Conservation (phyloP, 805 yeast genomes). For the Dipodascus albidus region DNA sequence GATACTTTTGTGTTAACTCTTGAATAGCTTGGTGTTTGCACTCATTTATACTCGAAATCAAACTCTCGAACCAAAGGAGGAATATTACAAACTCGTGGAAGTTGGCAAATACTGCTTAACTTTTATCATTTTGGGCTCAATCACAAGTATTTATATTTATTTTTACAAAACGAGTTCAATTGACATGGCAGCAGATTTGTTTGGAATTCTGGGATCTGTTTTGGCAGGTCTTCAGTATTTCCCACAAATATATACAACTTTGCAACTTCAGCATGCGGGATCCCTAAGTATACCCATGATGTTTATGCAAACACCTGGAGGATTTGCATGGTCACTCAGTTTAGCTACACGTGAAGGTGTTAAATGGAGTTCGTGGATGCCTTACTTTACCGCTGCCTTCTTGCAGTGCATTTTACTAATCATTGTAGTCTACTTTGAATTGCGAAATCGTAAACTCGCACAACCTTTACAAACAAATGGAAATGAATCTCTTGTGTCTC, state of each 20-base stretch:
- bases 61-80: constrained; percentile 10
- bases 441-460: constrained; percentile 1
- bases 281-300: constrained; percentile 70
- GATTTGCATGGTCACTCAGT: constrained; percentile 67
- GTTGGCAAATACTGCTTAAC: constrained; percentile 15
- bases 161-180: constrained; percentile 8
- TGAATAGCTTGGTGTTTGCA: constrained; percentile 17
- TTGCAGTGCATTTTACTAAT: constrained; percentile 50
- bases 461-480: background rate
- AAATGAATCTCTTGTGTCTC: background rate
- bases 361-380: constrained; percentile 80
- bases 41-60: constrained; percentile 24
- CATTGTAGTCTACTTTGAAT: constrained; percentile 47
- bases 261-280: constrained; percentile 60
- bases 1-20: background rate
- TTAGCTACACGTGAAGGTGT: constrained; percentile 63
- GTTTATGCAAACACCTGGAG: constrained; percentile 85
- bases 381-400: constrained; percentile 60
- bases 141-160: constrained; percentile 11
- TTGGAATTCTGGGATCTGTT: constrained; percentile 55
- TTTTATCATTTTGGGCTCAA: constrained; percentile 22
- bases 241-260: constrained; percentile 72
- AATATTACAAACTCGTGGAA: constrained; percentile 11
- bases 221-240: constrained; percentile 62
- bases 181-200: constrained; percentile 36